Evolutionary conservation across 306 rosid genomes (phyloP).

Genomic region (Lithocarpus polystachyus): DNA sequence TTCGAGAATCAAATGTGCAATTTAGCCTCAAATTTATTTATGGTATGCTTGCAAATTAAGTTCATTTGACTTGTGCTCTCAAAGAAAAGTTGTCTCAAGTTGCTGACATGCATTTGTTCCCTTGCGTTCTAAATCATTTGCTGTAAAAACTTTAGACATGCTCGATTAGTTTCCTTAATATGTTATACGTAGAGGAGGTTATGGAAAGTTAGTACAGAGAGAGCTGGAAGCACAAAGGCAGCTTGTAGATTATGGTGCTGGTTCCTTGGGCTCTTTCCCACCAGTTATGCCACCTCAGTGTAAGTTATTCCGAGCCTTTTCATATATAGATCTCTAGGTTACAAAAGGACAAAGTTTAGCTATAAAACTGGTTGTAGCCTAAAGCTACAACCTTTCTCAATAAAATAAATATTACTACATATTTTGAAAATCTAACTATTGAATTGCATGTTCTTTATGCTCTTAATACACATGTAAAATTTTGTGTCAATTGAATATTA

Average conservation of each 20-base stretch:
- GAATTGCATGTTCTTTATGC: too few species aligned
- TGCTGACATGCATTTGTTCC: not conserved
- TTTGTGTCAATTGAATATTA: too few species aligned
- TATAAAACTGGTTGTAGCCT: too few species aligned
- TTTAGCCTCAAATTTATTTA: not conserved
- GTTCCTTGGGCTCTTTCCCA: conserved; percentile 83
- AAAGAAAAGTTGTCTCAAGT: not conserved
- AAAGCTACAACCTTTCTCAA: too few species aligned
- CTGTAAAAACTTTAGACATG: not conserved
- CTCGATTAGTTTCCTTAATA: conserved; percentile 52
- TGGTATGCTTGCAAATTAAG: not conserved
- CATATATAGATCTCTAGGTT: conserved; percentile 20
- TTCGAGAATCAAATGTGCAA: too few species aligned
- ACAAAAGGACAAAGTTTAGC: too few species aligned
- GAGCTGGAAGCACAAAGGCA: conserved; percentile 96
- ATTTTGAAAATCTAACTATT: too few species aligned
- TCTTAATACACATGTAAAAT: too few species aligned
- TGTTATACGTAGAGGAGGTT: conserved; percentile 86
- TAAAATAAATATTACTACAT: too few species aligned
- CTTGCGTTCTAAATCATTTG: not conserved
- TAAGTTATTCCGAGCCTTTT: conserved; percentile 41
- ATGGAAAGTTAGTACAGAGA: conserved; percentile 84
- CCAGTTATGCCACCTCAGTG: conserved; percentile 67
- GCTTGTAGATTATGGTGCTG: conserved; percentile 95
- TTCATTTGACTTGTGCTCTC: not conserved